Conservation (phyloP, 2,329 filamentous ascomycete genomes). For the Leptosphaerulina australis region DNA sequence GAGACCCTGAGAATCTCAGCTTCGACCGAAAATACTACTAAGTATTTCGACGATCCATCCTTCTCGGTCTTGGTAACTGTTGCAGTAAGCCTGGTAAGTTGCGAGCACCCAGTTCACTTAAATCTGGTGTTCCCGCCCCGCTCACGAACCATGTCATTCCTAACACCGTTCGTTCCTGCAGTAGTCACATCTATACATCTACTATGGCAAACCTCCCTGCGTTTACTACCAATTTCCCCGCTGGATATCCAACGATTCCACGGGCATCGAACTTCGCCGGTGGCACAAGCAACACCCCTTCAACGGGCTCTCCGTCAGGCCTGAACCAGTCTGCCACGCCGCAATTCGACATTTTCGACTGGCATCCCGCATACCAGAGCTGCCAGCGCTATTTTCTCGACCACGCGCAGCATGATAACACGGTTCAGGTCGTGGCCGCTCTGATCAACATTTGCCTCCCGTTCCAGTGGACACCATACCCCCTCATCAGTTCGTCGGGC, state of each 20-base stretch:
- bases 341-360: slow-evolving; percentile 82
- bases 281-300: slow-evolving; percentile 30
- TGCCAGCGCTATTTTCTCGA: slow-evolving; percentile 93
- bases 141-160: slow-evolving; percentile 28
- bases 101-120: slow-evolving; percentile 21
- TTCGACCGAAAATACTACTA: slow-evolving; percentile 6
- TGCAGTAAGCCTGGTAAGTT: slow-evolving; percentile 30
- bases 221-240: slow-evolving; percentile 41
- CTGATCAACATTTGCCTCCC: slow-evolving; percentile 92
- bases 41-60: slow-evolving; percentile 6
- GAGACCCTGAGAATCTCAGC: slow-evolving; percentile 14
- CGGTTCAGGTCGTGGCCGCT: slow-evolving; percentile 85
- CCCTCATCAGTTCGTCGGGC: slow-evolving; percentile 51
- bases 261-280: slow-evolving; percentile 37
- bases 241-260: slow-evolving; percentile 41
- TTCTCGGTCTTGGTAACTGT: slow-evolving; percentile 14
- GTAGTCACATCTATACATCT: slow-evolving; percentile 25
- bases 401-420: slow-evolving; percentile 80
- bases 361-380: slow-evolving; percentile 89
- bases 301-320: slow-evolving; percentile 33
- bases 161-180: slow-evolving; percentile 38
- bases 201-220: slow-evolving; percentile 38
- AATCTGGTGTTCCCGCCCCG: slow-evolving; percentile 25
- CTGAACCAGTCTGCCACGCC: slow-evolving; percentile 31
- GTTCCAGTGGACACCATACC: slow-evolving; percentile 70